Evolutionary conservation across 768 basidiomycete genomes (phyloP).

Genomic region (Scleroderma bovista): DNA sequence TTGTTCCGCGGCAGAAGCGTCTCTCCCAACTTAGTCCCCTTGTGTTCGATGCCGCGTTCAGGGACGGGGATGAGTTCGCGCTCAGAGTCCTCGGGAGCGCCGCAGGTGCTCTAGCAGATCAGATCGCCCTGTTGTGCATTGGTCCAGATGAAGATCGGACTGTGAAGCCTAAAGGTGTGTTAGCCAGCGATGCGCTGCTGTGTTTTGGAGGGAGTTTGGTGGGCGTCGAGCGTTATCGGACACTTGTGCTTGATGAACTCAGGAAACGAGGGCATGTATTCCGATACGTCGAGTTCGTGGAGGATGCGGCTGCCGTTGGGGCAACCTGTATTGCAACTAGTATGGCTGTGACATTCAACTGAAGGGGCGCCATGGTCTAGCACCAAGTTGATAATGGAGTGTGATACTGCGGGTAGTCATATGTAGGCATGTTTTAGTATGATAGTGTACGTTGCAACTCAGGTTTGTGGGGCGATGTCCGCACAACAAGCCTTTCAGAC

Average conservation of each 20-base stretch:
- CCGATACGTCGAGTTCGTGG: conserved; percentile 57
- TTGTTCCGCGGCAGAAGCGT: conserved; percentile 59
- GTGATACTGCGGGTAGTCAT: too few species aligned
- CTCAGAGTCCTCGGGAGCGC: conserved; percentile 48
- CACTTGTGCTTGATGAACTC: conserved; percentile 50
- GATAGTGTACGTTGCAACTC: too few species aligned
- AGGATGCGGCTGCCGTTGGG: conserved; percentile 64
- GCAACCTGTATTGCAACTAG: conserved; percentile 50
- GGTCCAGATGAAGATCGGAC: conserved; percentile 34
- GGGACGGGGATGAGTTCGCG: conserved; percentile 61
- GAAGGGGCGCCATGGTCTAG: too few species aligned
- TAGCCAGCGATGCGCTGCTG: conserved; percentile 52
- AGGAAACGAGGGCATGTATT: conserved; percentile 56
- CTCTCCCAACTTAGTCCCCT: conserved; percentile 69
- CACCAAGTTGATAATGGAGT: too few species aligned
- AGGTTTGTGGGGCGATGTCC: too few species aligned
- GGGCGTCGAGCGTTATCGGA: conserved; percentile 55
- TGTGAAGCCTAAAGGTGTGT: conserved; percentile 34
- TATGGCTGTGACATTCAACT: background rate
- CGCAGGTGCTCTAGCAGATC: conserved; percentile 50
- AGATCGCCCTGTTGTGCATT: conserved; percentile 45
- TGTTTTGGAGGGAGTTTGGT: conserved; percentile 80
- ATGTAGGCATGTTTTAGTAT: too few species aligned
- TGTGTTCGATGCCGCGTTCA: conserved; percentile 75
- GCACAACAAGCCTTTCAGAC: too few species aligned